Conservation (phyloP, 768 basidiomycete species). For the Lactarius indigo region DNA sequence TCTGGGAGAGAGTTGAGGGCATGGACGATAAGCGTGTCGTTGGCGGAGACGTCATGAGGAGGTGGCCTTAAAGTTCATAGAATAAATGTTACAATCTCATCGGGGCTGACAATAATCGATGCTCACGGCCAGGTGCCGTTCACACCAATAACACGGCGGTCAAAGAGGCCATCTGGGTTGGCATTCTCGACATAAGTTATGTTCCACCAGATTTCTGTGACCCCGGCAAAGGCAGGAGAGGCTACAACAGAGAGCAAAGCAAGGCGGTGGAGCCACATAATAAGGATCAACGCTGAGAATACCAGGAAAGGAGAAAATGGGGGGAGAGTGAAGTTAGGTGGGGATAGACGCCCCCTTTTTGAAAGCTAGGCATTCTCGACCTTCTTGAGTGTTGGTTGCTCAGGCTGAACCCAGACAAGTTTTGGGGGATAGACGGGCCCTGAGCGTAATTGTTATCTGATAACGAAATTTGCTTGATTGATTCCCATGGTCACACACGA, state of each 20-base stretch:
- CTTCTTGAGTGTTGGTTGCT: neutral
- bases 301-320: slow-evolving; percentile 3
- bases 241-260: slow-evolving; percentile 34
- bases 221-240: slow-evolving; percentile 51
- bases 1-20: slow-evolving; percentile 65
- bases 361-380: neutral
- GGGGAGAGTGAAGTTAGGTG: slow-evolving; percentile 10
- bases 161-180: slow-evolving; percentile 79
- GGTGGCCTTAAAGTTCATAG: slow-evolving; percentile 58
- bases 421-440: neutral
- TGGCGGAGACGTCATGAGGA: slow-evolving; percentile 64
- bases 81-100: neutral
- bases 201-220: slow-evolving; percentile 86
- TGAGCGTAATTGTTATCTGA: slow-evolving; percentile 9
- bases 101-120: neutral
- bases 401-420: neutral
- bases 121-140: slow-evolving; percentile 94
- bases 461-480: neutral
- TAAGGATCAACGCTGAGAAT: neutral
- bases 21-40: slow-evolving; percentile 76
- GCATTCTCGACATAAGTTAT: slow-evolving; percentile 76
- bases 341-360: slow-evolving; percentile 1
- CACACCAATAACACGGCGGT: slow-evolving; percentile 78
- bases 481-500: neutral
- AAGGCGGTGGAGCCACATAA: slow-evolving; percentile 22